Conservation (phyloP, 768 basidiomycete species). For the Coprinopsis strossmayeri region DNA sequence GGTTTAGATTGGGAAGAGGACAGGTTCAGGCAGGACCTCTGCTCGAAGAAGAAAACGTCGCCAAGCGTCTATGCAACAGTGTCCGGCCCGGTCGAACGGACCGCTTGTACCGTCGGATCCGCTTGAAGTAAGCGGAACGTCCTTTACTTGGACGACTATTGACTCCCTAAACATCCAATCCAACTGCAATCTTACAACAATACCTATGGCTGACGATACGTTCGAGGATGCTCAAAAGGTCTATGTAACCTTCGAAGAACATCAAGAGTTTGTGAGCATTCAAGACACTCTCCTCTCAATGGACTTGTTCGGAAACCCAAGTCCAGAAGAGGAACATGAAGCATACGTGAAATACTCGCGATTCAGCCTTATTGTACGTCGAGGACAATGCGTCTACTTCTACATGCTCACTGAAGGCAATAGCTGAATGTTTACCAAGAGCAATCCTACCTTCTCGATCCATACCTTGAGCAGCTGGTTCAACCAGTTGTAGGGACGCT, state of each 20-base stretch:
- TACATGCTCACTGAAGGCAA: not conserved
- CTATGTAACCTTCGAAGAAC: constrained; percentile 54
- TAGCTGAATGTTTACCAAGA: constrained; percentile 91
- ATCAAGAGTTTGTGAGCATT: constrained; percentile 49
- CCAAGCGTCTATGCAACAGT: not conserved
- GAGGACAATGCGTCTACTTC: not conserved
- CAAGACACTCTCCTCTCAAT: constrained; percentile 45
- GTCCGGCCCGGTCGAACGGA: not conserved
- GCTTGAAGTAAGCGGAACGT: too few relatives aligned
- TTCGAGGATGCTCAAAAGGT: constrained; percentile 34
- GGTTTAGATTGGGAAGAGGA: too few relatives aligned
- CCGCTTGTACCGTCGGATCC: too few relatives aligned
- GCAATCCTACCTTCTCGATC: constrained; percentile 88
- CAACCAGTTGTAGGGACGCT: constrained; percentile 64
- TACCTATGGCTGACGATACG: not conserved
- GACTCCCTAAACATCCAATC: too few relatives aligned
- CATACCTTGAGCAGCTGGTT: constrained; percentile 75
- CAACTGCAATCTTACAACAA: not conserved
- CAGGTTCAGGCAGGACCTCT: too few relatives aligned
- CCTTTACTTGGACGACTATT: too few relatives aligned
- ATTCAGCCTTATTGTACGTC: constrained; percentile 19
- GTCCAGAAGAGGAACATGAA: constrained; percentile 32
- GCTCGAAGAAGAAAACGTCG: not conserved
- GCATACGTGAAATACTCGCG: constrained; percentile 37
- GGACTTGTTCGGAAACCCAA: constrained; percentile 38